These are phyloP conservation scores for Fusarium fracticaudum DNA, from an alignment of 2,329 filamentous ascomycete species.

Conservation along the genomic window DNA sequence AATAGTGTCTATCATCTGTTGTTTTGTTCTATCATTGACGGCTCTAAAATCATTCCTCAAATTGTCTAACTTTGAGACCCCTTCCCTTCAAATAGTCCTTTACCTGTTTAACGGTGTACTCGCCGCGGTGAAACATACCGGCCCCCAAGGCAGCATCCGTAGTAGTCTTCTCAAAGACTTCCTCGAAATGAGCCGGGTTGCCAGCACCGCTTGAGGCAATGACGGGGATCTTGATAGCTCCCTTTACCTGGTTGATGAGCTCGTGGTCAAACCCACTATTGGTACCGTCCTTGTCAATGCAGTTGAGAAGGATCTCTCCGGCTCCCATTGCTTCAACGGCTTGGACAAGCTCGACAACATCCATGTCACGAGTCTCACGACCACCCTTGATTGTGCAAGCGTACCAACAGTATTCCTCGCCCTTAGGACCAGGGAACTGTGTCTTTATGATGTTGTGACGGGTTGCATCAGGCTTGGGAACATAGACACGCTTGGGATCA, in stretches of 20 bases:
- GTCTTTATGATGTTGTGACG: slow-evolving; percentile 81
- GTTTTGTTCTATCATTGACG: slow-evolving; percentile 9
- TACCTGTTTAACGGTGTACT: slow-evolving; percentile 94
- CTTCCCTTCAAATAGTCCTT: slow-evolving; percentile 81
- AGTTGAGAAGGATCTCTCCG: slow-evolving; percentile 95
- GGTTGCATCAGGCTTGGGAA: slow-evolving; percentile 74
- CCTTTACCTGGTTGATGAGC: slow-evolving; percentile 88
- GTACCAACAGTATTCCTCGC: slow-evolving; percentile 92
- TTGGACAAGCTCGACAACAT: slow-evolving; percentile 86
- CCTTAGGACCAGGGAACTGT: slow-evolving; percentile 72
- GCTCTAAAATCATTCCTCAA: slow-evolving; percentile 64
- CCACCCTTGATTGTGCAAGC: slow-evolving; percentile 97
- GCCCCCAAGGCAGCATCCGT: slow-evolving; percentile 95
- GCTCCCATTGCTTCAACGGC: slow-evolving; percentile 96
- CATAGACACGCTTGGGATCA: slow-evolving; percentile 92
- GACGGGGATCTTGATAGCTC: slow-evolving; percentile 87
- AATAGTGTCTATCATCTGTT: slow-evolving; percentile 7
- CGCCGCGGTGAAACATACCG: slow-evolving; percentile 96
- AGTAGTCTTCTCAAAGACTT: slow-evolving; percentile 86
- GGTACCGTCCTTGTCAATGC: slow-evolving; percentile 95
- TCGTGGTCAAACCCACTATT: slow-evolving; percentile 96
- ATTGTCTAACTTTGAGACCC: slow-evolving; percentile 81
- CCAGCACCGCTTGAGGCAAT: slow-evolving; percentile 95
- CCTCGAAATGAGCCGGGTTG: slow-evolving; percentile 84
- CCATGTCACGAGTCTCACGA: slow-evolving; percentile 90